A percentile compares a stretch with the other conserved stretches of the same genome.
Evolutionary conservation across 768 basidiomycete genomes (phyloP).

Genomic region (Podaxis sp.): DNA sequence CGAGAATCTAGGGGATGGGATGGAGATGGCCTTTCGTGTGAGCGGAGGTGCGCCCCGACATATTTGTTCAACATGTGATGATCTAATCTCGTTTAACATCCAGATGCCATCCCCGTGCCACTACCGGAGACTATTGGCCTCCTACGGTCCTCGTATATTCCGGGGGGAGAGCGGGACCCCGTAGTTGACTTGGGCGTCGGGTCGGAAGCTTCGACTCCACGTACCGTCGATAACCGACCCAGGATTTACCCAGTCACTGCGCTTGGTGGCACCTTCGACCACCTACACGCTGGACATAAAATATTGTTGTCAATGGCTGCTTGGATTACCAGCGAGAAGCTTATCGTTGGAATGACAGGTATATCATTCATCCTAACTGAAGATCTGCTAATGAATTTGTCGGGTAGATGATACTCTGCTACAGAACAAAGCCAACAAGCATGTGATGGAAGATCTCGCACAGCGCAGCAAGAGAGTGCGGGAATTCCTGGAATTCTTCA

Average conservation of each 20-base stretch:
- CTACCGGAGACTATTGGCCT: conserved; percentile 42
- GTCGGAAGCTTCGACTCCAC: neutral
- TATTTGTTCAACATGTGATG: neutral
- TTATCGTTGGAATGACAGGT: conserved; percentile 92
- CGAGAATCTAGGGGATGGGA: conserved; percentile 38
- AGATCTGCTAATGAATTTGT: conserved; percentile 8
- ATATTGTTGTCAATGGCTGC: conserved; percentile 92
- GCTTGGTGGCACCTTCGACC: conserved; percentile 96
- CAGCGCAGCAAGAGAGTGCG: conserved; percentile 56
- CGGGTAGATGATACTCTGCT: conserved; percentile 66
- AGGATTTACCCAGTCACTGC: conserved; percentile 65
- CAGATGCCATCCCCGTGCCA: conserved; percentile 39
- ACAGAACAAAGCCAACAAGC: conserved; percentile 64
- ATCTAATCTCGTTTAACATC: conserved; percentile 17
- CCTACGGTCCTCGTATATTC: conserved; percentile 36
- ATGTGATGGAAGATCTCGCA: conserved; percentile 62
- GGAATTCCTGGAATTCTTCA: conserved; percentile 70
- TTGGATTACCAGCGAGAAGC: conserved; percentile 72
- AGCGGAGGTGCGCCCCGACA: conserved; percentile 38
- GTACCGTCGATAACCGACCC: conserved; percentile 19
- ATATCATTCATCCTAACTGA: conserved; percentile 19
- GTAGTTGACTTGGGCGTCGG: conserved; percentile 12
- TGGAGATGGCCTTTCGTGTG: conserved; percentile 48
- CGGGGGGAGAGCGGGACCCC: conserved; percentile 25
- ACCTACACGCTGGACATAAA: conserved; percentile 96